A percentile compares a stretch with the other conserved stretches of the same genome.
Evolutionary conservation across 257 asterid species (phyloP).

Genomic region (Cynanchum wilfordii): DNA sequence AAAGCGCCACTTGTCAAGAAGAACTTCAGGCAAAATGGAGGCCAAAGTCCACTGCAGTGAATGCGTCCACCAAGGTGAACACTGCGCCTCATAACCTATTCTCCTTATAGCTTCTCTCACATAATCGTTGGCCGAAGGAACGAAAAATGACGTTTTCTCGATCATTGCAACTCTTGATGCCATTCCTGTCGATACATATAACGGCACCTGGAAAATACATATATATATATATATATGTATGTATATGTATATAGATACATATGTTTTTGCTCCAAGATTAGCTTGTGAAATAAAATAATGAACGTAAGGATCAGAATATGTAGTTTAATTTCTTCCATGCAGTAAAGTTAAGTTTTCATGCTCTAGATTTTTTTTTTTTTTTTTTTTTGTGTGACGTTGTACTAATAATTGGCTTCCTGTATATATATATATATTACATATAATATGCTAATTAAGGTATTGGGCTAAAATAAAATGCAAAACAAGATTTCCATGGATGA

Average conservation of each 20-base stretch:
- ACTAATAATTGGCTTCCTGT: too few relatives aligned
- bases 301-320: too few relatives aligned
- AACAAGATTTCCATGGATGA: neutral
- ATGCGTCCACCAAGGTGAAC: slow-evolving; percentile 81
- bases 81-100: slow-evolving; percentile 53
- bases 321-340: too few relatives aligned
- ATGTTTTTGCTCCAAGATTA: too few relatives aligned
- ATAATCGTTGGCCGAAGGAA: slow-evolving; percentile 55
- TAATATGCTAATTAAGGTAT: too few relatives aligned
- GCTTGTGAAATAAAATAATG: neutral
- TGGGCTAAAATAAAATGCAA: neutral
- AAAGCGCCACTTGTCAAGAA: slow-evolving; percentile 61
- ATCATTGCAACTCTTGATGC: slow-evolving; percentile 57
- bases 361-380: too few relatives aligned
- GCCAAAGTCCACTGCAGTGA: slow-evolving; percentile 62
- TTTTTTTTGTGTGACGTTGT: too few relatives aligned
- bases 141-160: slow-evolving; percentile 46
- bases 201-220: slow-evolving; percentile 48
- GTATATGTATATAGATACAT: too few relatives aligned
- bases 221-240: too few relatives aligned
- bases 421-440: too few relatives aligned
- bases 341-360: too few relatives aligned
- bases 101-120: slow-evolving; percentile 48
- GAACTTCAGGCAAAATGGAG: slow-evolving; percentile 42
- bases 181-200: slow-evolving; percentile 72